phyloP scores from a whole-genome alignment of 192 early-diverging fungal species.

The Rhizoclosmatium globosum region DNA sequence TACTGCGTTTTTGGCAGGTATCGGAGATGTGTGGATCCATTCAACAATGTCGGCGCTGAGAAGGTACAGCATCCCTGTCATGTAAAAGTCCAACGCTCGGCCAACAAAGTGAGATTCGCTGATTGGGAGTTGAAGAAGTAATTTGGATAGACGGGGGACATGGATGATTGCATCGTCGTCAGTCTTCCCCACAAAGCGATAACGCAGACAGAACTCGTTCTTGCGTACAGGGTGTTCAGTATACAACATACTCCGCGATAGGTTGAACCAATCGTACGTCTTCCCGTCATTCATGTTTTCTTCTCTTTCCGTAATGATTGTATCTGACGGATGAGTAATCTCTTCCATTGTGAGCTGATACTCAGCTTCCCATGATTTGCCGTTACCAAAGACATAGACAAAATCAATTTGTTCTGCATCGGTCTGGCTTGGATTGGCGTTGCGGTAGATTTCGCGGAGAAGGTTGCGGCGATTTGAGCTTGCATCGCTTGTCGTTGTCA shows the following conservation, averaged over 20 bases:
- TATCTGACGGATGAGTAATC: background rate
- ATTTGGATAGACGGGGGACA: background rate
- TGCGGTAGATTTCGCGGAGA: too few species aligned
- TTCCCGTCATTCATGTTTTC: slow-evolving; percentile 15
- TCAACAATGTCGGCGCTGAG: slow-evolving; percentile 1
- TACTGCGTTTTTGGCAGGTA: background rate
- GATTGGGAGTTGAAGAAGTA: background rate
- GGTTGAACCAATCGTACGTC: slow-evolving; percentile 17
- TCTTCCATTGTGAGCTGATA: too few species aligned
- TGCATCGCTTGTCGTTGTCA: too few species aligned
- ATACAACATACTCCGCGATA: background rate
- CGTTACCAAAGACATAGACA: too few species aligned
- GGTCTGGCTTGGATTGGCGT: too few species aligned
- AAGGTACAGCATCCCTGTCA: slow-evolving; percentile 3
- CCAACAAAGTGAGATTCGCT: background rate
- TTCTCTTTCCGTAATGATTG: background rate
- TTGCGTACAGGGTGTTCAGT: background rate
- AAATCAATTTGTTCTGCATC: too few species aligned
- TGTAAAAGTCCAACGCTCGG: background rate
- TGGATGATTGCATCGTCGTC: slow-evolving; percentile 23
- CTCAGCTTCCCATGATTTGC: too few species aligned
- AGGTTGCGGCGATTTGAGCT: too few species aligned
- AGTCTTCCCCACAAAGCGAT: slow-evolving; percentile 6
- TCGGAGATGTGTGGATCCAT: background rate
- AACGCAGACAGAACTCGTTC: slow-evolving; percentile 8